phyloP scores from a whole-genome alignment of 176 grass and related monocot genomes.

The Zoysia japonica region DNA sequence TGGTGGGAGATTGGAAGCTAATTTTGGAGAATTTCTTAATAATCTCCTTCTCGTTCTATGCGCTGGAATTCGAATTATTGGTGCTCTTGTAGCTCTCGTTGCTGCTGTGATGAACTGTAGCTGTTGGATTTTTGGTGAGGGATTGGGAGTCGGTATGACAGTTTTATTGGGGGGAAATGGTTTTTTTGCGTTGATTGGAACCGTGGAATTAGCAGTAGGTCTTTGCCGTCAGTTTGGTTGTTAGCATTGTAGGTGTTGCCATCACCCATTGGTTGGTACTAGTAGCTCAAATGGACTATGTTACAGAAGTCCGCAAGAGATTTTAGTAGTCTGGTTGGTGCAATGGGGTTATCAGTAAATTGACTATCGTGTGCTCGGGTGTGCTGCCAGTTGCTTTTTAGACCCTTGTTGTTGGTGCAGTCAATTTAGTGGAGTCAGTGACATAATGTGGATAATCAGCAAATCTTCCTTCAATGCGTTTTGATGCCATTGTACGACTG shows the following conservation, averaged over 20 bases:
- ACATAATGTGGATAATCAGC: constrained; percentile 31
- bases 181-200: constrained; percentile 32
- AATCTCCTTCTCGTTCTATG: neutral
- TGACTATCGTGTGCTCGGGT: constrained; percentile 9
- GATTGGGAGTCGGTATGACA: constrained; percentile 8
- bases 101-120: constrained; percentile 23
- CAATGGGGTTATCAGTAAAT: constrained; percentile 25
- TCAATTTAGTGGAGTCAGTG: constrained; percentile 33
- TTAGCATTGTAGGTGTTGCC: constrained; percentile 33
- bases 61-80: constrained; percentile 38
- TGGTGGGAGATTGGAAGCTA: constrained; percentile 42
- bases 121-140: constrained; percentile 34
- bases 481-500: constrained; percentile 29
- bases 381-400: constrained; percentile 27
- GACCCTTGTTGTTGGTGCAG: constrained; percentile 13
- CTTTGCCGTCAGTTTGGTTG: constrained; percentile 33
- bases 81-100: constrained; percentile 21
- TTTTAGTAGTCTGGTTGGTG: neutral
- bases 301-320: constrained; percentile 21
- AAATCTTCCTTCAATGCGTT: constrained; percentile 38
- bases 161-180: neutral
- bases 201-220: constrained; percentile 15
- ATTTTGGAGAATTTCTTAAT: constrained; percentile 27
- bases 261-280: constrained; percentile 17
- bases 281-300: constrained; percentile 12